Conservation (phyloP, 1,139 yeast species). For the Zygotorulaspora mrakii region DNA sequence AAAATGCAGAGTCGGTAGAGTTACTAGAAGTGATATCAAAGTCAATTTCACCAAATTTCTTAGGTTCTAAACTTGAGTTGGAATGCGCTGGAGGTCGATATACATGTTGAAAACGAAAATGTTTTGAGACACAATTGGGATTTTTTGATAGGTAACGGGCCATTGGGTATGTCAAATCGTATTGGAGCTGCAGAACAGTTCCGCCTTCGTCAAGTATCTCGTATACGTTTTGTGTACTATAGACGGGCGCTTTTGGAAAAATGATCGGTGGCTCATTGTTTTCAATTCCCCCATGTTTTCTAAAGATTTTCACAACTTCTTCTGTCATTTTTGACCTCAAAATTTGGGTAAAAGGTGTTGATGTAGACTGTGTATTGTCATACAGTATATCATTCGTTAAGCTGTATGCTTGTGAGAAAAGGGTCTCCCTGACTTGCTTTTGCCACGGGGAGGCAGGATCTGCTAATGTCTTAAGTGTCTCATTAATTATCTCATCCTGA, state of each 20-base stretch:
- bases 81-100: constrained; percentile 60
- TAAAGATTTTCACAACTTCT: constrained; percentile 58
- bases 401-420: constrained; percentile 79
- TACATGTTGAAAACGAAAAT: constrained; percentile 75
- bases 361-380: constrained; percentile 45
- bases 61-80: constrained; percentile 65
- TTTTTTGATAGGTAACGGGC: constrained; percentile 76
- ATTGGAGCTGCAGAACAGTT: constrained; percentile 79
- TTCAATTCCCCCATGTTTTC: constrained; percentile 82
- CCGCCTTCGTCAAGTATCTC: constrained; percentile 85
- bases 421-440: constrained; percentile 79
- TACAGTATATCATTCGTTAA: constrained; percentile 78
- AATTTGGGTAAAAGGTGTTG: constrained; percentile 38
- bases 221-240: constrained; percentile 59
- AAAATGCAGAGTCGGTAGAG: constrained; percentile 45
- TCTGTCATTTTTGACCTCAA: constrained; percentile 47
- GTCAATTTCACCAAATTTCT: constrained; percentile 73
- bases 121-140: constrained; percentile 47
- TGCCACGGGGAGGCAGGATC: constrained; percentile 95
- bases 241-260: constrained; percentile 78
- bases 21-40: constrained; percentile 72
- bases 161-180: constrained; percentile 82
- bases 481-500: constrained; percentile 84
- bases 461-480: constrained; percentile 77
- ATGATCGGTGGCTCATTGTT: constrained; percentile 57